Evolutionary conservation across 129 eudicot genomes (phyloP).

Genomic region (Centrapalus pauciflorus): DNA sequence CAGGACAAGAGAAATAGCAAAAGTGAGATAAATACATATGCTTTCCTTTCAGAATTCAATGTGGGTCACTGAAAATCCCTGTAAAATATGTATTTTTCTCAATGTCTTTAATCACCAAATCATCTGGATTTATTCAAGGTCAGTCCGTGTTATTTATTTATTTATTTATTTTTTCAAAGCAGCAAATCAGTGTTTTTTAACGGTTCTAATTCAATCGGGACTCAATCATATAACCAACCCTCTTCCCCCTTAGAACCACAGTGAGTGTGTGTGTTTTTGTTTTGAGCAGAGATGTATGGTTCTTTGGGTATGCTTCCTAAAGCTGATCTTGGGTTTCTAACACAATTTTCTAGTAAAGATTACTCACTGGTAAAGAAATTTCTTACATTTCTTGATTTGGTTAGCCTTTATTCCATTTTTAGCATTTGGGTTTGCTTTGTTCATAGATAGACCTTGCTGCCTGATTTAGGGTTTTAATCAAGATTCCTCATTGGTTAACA

Average conservation of each 20-base stretch:
- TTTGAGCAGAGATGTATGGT: slow-evolving; percentile 31
- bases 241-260: neutral
- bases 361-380: slow-evolving; percentile 21
- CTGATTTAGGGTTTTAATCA: slow-evolving; percentile 15
- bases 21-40: slow-evolving; percentile 27
- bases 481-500: neutral
- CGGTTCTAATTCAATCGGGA: slow-evolving; percentile 29
- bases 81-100: slow-evolving; percentile 30
- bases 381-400: neutral
- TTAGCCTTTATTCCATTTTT: neutral
- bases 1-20: neutral
- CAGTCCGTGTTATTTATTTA: too few relatives aligned
- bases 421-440: slow-evolving; percentile 3
- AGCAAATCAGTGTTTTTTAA: slow-evolving; percentile 27
- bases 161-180: too few relatives aligned
- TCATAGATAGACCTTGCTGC: neutral
- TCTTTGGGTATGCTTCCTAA: slow-evolving; percentile 30
- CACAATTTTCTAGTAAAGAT: slow-evolving; percentile 22
- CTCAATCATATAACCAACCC: neutral
- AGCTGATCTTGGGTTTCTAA: slow-evolving; percentile 25
- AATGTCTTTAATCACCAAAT: slow-evolving; percentile 26
- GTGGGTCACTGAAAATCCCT: slow-evolving; percentile 33
- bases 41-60: slow-evolving; percentile 26
- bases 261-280: slow-evolving; percentile 1
- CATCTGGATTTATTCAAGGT: slow-evolving; percentile 26